Conservation (phyloP, 768 basidiomycete genomes). For the Suillus placidus region DNA sequence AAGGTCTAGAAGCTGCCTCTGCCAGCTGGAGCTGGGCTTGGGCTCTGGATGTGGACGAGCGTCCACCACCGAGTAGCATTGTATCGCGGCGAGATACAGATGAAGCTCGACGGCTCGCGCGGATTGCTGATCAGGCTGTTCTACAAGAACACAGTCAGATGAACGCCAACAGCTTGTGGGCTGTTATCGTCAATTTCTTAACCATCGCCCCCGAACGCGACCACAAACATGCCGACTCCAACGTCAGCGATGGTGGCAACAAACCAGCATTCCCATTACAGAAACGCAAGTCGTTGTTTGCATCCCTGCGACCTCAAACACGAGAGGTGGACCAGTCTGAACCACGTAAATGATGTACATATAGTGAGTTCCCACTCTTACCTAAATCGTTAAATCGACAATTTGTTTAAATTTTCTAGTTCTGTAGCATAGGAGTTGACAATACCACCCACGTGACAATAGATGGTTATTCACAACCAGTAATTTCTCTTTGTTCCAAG, state of each 20-base stretch:
- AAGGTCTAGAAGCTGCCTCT: constrained; percentile 43
- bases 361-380: background rate
- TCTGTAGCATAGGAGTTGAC: background rate
- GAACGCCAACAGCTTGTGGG: constrained; percentile 77
- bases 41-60: constrained; percentile 79
- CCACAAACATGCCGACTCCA: constrained; percentile 25
- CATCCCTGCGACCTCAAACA: constrained; percentile 23
- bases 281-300: constrained; percentile 33
- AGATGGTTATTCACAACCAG: background rate
- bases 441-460: background rate
- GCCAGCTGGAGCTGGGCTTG: constrained; percentile 82
- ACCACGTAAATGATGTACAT: background rate
- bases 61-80: constrained; percentile 90
- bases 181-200: constrained; percentile 63
- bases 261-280: constrained; percentile 2
- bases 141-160: constrained; percentile 58
- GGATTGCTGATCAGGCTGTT: constrained; percentile 69
- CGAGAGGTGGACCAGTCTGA: background rate
- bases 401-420: background rate
- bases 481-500: background rate
- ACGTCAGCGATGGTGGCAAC: constrained; percentile 5
- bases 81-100: constrained; percentile 85
- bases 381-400: background rate
- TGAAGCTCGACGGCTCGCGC: constrained; percentile 74
- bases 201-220: constrained; percentile 53